Base-by-base conservation (phyloP, 257 asterid species). In the Oldenlandia corymbosa region DNA sequence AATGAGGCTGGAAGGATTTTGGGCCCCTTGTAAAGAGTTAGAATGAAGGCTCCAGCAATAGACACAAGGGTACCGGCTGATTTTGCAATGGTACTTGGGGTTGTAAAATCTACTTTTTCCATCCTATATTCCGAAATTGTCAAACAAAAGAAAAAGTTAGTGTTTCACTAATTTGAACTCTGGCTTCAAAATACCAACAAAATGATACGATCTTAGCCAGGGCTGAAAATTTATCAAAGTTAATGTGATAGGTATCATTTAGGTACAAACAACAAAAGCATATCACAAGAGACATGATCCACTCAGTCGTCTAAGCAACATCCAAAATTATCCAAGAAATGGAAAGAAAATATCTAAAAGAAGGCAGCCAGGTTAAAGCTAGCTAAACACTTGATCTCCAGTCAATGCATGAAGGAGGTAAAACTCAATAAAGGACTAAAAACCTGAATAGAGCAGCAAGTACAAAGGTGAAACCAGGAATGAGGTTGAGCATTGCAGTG, bases 401-500 rank as follows among this genome's bases (percentile, higher is more conserved):
- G n/a, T 6, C 58, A 13, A 30, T 31, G 21, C 26, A 23, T 64
- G 55, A n/a, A 36, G 63, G 17, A 42, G 24, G 62, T 45, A 55
- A 57, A 26, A 27, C 61, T 24, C 16, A 46, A 12, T 24, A 21
- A 68, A 45, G 54, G 62, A 58, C 67, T 62, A 24, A 51, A 61
- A 65, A 88, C 96, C 98, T 77, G 95, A 81, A 82, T 66, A 86
- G 64, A 41, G 80, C 75, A 42, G 98, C 98, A 65, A 91, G 92
- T 42, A 86, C 56, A 57, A 88, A 91, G 58, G 96, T 88, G 67
- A 88, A 91, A 30, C 92, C 98, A 20, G 98, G 98, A 67, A 79
- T 73, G 59, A 91, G 92, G 67, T 88, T 91, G 72, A 89, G 95
- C 95, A 91, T 83, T 58, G 98, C 95, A 8, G 96, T 81, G 23